These are phyloP conservation scores for Diaporthe sp. DNA, from an alignment of 2,329 filamentous ascomycete species.

Conservation along the genomic window DNA sequence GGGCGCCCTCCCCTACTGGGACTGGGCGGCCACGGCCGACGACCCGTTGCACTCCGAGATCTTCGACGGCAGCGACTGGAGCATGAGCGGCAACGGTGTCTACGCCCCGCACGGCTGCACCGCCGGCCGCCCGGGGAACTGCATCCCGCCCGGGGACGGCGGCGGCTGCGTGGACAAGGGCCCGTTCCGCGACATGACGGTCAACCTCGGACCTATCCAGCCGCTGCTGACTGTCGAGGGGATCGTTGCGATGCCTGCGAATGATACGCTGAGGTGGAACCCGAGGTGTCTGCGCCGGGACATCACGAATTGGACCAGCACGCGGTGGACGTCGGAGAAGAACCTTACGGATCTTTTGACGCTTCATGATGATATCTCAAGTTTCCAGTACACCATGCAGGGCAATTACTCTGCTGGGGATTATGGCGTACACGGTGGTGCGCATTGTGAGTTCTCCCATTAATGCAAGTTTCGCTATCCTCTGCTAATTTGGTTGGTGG, in stretches of 20 bases:
- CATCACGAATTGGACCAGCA: slow-evolving; percentile 43
- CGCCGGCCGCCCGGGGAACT: slow-evolving; percentile 43
- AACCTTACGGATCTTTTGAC: slow-evolving; percentile 6
- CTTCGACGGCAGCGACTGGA: slow-evolving; percentile 62
- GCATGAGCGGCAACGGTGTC: slow-evolving; percentile 58
- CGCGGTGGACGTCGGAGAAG: slow-evolving; percentile 14
- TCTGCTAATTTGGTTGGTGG: not conserved
- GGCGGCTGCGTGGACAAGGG: slow-evolving; percentile 52
- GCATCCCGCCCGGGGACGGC: slow-evolving; percentile 48
- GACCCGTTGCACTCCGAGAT: slow-evolving; percentile 59
- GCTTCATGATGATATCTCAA: slow-evolving; percentile 29
- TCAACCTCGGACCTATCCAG: slow-evolving; percentile 51
- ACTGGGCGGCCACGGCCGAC: slow-evolving; percentile 59
- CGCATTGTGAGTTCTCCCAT: slow-evolving; percentile 46
- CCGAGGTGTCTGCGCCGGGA: slow-evolving; percentile 57
- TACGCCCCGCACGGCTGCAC: slow-evolving; percentile 42
- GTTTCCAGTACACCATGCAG: slow-evolving; percentile 55
- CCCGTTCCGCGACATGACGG: slow-evolving; percentile 50
- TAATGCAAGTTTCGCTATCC: accelerated
- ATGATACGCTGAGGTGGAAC: slow-evolving; percentile 45
- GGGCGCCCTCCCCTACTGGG: slow-evolving; percentile 55
- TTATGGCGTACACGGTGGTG: slow-evolving; percentile 51
- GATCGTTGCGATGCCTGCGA: slow-evolving; percentile 12
- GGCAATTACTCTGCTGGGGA: slow-evolving; percentile 21
- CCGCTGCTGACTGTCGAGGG: not conserved